Evolutionary conservation across 2,329 filamentous ascomycete species (phyloP), one percentile per base, ranked within the genome.

Genomic region (Geoglossum cookeanum): DNA sequence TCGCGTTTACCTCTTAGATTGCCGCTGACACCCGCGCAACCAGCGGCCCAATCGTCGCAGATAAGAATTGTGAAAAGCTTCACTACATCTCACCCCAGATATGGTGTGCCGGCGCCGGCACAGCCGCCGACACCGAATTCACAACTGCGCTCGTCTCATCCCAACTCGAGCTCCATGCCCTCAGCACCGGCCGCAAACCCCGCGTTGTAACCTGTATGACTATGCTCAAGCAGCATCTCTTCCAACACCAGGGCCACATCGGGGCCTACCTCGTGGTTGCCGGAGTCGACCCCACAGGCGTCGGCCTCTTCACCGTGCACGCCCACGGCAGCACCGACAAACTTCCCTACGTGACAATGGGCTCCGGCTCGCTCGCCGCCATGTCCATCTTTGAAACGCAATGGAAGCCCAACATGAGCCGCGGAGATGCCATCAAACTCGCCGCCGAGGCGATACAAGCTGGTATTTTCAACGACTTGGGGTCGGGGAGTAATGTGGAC

Each of bases 41-140:
- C 52, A 94, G 87, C 62, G 92, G 92, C 39, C 90, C 92, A 64
- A 98, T 98, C 73, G 92, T 98, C 65, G 94, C 94, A 72, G 92
- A 98, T 81, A 98, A 98, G 87, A 98, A 98, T 80, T 97, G 92
- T 77, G 91, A 98, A 76, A 98, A 98, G 77, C 83, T 98, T 62
- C 92, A 98, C 76, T 98, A 94, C 78, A 98, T 98, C 71, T 79
- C 92, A 48, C 91, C 92, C 59, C 89, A 96, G 72, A 98, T 98
- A 73, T 98, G 92, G 92, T 98, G 92, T 74, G 92, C 92, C 8
- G 92, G 92, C 65, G 94, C 92, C 64, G 92, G 94, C 71, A 98
- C 92, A 55, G 92, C 92, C 61, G 92, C 92, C 66, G 92, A 98
- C 72, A 97, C 91, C 63, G 92, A 98, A 76, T 98, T 98, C 78